Evolutionary conservation across 2,329 filamentous ascomycete species (phyloP).

Genomic region (Ophiocordyceps robertsii): DNA sequence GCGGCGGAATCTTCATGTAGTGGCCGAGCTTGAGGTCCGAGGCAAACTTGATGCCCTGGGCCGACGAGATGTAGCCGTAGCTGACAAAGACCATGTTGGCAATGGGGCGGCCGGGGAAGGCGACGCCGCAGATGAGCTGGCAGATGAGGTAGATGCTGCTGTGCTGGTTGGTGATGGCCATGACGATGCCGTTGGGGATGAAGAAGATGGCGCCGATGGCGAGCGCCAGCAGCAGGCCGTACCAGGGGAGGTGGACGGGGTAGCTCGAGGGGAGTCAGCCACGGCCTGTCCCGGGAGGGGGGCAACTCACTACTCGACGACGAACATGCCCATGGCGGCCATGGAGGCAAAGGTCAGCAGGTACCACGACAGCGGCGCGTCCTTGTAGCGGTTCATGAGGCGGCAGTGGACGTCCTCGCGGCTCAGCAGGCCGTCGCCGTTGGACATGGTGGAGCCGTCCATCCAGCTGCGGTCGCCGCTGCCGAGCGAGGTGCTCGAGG

Average conservation of each 20-base stretch:
- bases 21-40: slow-evolving; percentile 78
- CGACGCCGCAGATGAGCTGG: slow-evolving; percentile 67
- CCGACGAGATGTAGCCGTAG: slow-evolving; percentile 80
- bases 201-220: slow-evolving; percentile 70
- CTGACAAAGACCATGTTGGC: slow-evolving; percentile 92
- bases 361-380: slow-evolving; percentile 76
- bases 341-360: slow-evolving; percentile 61
- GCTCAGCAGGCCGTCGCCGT: slow-evolving; percentile 43
- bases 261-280: slow-evolving; percentile 34
- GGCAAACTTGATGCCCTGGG: slow-evolving; percentile 80
- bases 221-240: slow-evolving; percentile 67
- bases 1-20: slow-evolving; percentile 77
- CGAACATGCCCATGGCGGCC: slow-evolving; percentile 67
- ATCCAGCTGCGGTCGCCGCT: slow-evolving; percentile 9
- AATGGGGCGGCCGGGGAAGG: slow-evolving; percentile 74
- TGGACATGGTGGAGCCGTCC: slow-evolving; percentile 21
- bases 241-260: slow-evolving; percentile 75
- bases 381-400: slow-evolving; percentile 69
- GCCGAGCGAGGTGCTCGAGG: slow-evolving; percentile 7
- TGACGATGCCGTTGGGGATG: slow-evolving; percentile 83
- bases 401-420: slow-evolving; percentile 75
- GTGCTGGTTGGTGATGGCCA: slow-evolving; percentile 86
- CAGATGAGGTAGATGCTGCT: slow-evolving; percentile 78
- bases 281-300: background rate
- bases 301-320: slow-evolving; percentile 62